Percentiles rank a stretch among this genome's conserved stretches.
Conservation (phyloP, 2,329 filamentous ascomycete genomes). For the Cytospora leucostoma region DNA sequence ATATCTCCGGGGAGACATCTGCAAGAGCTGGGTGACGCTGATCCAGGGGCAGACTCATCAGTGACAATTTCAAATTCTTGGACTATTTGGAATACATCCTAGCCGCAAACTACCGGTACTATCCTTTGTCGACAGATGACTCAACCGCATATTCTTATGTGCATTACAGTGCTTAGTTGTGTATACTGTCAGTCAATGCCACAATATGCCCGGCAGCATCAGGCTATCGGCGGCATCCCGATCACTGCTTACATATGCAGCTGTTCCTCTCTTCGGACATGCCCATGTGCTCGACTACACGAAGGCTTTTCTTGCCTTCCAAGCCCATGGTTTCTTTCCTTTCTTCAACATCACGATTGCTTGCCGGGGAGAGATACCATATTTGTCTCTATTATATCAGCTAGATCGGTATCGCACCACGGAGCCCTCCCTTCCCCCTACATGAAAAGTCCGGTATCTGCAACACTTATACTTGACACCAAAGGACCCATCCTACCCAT, state of each 20-base stretch:
- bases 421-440: neutral
- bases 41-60: too few species aligned
- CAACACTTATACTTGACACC: constrained; percentile 14
- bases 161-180: too few species aligned
- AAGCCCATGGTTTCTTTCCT: neutral
- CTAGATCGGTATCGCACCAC: neutral
- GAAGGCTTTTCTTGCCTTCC: neutral
- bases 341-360: neutral
- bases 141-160: too few species aligned
- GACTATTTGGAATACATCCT: too few species aligned
- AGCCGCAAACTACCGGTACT: too few species aligned
- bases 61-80: too few species aligned
- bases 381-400: neutral
- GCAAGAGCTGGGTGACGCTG: too few species aligned
- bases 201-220: neutral
- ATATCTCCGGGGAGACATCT: neutral
- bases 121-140: too few species aligned
- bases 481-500: constrained; percentile 14
- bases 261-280: too few species aligned
- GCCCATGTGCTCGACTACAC: neutral
- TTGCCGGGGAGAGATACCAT: neutral
- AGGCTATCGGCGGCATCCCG: neutral
- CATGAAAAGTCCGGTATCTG: constrained; percentile 8
- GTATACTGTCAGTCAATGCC: too few species aligned
- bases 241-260: neutral